Conservation (phyloP, 208 protist genomes). For the Naegleria fowleri region DNA sequence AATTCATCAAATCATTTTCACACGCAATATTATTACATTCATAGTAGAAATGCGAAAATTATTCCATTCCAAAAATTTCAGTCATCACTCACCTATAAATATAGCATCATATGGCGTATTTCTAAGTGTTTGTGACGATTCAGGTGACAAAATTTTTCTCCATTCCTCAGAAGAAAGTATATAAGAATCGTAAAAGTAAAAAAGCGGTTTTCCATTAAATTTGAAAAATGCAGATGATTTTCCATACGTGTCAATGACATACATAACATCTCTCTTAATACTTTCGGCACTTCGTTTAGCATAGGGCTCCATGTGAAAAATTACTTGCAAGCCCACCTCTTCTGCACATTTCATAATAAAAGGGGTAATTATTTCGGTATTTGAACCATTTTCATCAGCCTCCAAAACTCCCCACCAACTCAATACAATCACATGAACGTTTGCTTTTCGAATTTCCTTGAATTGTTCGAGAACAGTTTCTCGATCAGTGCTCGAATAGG, state of each 20-base stretch:
- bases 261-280: conserved; percentile 37
- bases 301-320: conserved; percentile 56
- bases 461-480: conserved; percentile 29
- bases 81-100: conserved; percentile 23
- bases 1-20: too few species aligned
- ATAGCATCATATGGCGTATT: conserved; percentile 42
- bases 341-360: conserved; percentile 34
- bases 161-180: conserved; percentile 38
- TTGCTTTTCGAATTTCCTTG: neutral
- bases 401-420: neutral
- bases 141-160: conserved; percentile 25
- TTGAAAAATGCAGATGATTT: conserved; percentile 14
- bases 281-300: conserved; percentile 17
- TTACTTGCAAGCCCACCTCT: conserved; percentile 37
- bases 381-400: conserved; percentile 3
- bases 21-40: too few species aligned
- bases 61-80: too few species aligned
- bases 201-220: conserved; percentile 32
- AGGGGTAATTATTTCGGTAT: conserved; percentile 1
- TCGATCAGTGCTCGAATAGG: conserved; percentile 32
- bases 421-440: neutral
- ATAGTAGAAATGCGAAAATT: too few species aligned
- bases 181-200: conserved; percentile 58
- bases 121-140: conserved; percentile 28
- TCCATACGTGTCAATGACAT: conserved; percentile 38